Conservation (phyloP, 306 rosid genomes). For the cucumber (Cucumis sativus) region DNA sequence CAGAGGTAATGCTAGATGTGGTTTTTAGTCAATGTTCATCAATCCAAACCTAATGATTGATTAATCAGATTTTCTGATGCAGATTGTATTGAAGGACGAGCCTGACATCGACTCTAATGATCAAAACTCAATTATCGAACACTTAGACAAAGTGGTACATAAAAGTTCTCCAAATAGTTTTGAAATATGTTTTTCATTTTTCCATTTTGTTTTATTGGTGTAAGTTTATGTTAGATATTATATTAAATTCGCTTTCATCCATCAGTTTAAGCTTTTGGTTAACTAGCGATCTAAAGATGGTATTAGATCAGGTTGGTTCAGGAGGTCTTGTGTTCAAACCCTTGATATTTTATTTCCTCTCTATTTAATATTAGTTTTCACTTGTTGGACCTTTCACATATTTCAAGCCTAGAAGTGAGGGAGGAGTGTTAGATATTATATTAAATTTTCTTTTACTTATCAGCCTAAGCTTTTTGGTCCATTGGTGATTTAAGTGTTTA, state of each 20-base stretch:
- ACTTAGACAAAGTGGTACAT: constrained; percentile 78
- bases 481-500: neutral
- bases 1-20: constrained; percentile 49
- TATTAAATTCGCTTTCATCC: too few species aligned
- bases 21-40: constrained; percentile 2
- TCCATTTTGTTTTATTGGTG: neutral
- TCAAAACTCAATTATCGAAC: constrained; percentile 87
- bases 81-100: constrained; percentile 80
- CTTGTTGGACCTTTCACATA: too few species aligned
- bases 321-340: too few species aligned
- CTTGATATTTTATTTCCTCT: too few species aligned
- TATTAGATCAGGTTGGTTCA: too few species aligned
- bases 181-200: constrained; percentile 8
- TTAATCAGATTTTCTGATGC: constrained; percentile 25
- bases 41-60: constrained; percentile 8
- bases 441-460: too few species aligned
- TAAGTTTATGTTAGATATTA: neutral
- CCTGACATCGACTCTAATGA: constrained; percentile 75
- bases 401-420: too few species aligned
- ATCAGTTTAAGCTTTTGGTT: too few species aligned
- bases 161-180: neutral
- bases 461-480: too few species aligned
- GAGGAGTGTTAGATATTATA: too few species aligned
- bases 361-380: too few species aligned
- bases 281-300: too few species aligned